Base-by-base conservation (phyloP, 257 asterid species). In the Penstemon davidsonii region DNA sequence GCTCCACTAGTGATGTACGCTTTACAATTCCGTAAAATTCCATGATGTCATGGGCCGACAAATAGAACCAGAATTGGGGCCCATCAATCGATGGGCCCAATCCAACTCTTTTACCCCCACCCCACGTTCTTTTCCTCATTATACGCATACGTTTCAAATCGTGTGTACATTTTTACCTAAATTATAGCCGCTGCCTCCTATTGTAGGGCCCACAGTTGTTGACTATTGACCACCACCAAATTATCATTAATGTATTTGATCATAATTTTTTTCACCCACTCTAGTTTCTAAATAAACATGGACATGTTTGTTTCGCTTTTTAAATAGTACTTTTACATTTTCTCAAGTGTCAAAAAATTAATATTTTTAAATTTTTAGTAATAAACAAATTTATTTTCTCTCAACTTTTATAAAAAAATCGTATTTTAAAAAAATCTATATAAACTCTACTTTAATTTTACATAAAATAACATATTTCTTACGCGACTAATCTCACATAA, bases 31-130 rank as follows among this genome's bases (percentile, higher is more conserved):
- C 12, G 40, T 37, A n/a, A 49, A 55, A 54, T 70, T 62, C 51
- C 63, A 72, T 75, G 68, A 75, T 79, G 75, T 74, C 59, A 71
- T 38, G 76, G 63, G 62, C 79, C 79, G 72, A 78, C 82, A 62
- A 74, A 66, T 10, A 69, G 82, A 78, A 78, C 64, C 68, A n/a
- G 2, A 11, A 36, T 2, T 19, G 67, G 67, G 52, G 25, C 67
- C 60, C 65, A 60, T 6, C 7, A 12, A 25, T 25, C 0, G 33
- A 25, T 25, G 33, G 33, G 33, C 33, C 33, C 33, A 25, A 25
- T 25, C 33, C 33, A 25, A 25, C 33, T 25, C 33, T 25, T 25
- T 2, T 25, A 1, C 65, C 57, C 64, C 19, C 56, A 9, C 15
- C 37, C 73, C 78, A 77, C 81, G 81, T 71, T 62, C 69, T 47